phyloP scores from a whole-genome alignment of 257 asterid species.

The Nicotiana paniculata region DNA sequence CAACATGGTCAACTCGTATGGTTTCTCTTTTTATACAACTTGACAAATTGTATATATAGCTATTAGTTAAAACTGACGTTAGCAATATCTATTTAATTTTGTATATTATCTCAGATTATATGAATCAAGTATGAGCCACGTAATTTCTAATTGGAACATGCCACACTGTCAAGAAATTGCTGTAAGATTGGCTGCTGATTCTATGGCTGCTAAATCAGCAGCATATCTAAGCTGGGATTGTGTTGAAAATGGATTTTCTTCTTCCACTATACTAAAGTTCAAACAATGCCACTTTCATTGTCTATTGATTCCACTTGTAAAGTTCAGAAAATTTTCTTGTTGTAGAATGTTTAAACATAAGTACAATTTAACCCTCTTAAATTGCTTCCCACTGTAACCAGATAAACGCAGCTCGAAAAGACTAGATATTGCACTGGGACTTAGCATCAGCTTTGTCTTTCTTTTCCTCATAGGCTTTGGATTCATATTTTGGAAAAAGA shows the following conservation, averaged over 20 bases:
- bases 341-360: neutral
- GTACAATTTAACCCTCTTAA: neutral
- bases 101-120: too few relatives aligned
- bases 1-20: conserved; percentile 75
- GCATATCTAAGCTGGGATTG: too few relatives aligned
- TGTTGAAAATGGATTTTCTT: too few relatives aligned
- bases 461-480: conserved; percentile 26
- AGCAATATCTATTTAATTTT: too few relatives aligned
- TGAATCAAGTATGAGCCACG: too few relatives aligned
- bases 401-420: conserved; percentile 50
- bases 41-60: too few relatives aligned
- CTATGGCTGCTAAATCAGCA: too few relatives aligned
- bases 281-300: conserved; percentile 40
- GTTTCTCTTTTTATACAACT: too few relatives aligned
- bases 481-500: conserved; percentile 46
- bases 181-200: too few relatives aligned
- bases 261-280: neutral
- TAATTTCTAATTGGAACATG: too few relatives aligned
- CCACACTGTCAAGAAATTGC: too few relatives aligned
- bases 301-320: conserved; percentile 21
- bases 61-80: too few relatives aligned
- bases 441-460: conserved; percentile 50
- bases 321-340: neutral
- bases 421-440: conserved; percentile 63
- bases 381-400: conserved; percentile 8